Conservation (phyloP, 2,329 filamentous ascomycete species). For the Mariannaea elegans region DNA sequence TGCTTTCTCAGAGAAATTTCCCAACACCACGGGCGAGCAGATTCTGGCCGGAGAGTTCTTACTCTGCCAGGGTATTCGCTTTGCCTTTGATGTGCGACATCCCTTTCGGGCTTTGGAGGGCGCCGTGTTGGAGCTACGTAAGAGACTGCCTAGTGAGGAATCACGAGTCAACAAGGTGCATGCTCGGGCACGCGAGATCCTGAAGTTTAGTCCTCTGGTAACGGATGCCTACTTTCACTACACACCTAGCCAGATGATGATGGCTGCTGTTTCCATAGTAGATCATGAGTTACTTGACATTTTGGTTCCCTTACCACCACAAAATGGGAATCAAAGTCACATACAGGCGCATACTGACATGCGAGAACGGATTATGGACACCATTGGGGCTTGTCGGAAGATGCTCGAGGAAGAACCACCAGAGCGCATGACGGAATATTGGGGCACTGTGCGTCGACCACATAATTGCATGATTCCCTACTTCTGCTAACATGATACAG, state of each 20-base stretch:
- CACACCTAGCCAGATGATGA: slow-evolving; percentile 92
- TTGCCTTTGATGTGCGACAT: slow-evolving; percentile 92
- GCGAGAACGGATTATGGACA: slow-evolving; percentile 59
- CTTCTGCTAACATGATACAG: slow-evolving; percentile 42
- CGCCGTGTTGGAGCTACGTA: slow-evolving; percentile 81
- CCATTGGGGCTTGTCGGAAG: slow-evolving; percentile 60
- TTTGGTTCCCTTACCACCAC: slow-evolving; percentile 53
- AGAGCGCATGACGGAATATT: slow-evolving; percentile 63
- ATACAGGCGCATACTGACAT: slow-evolving; percentile 36
- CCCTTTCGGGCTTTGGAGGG: slow-evolving; percentile 90
- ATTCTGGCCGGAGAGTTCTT: slow-evolving; percentile 93
- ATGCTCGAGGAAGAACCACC: slow-evolving; percentile 67
- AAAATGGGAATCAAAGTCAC: slow-evolving; percentile 41
- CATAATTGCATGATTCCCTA: no score
- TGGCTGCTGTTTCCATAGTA: slow-evolving; percentile 79
- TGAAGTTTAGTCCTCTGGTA: slow-evolving; percentile 82
- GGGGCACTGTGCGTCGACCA: slow-evolving; percentile 56
- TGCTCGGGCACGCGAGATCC: slow-evolving; percentile 73
- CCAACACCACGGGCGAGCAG: slow-evolving; percentile 77
- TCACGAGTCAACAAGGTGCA: slow-evolving; percentile 69
- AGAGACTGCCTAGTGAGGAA: slow-evolving; percentile 69
- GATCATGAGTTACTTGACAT: slow-evolving; percentile 70
- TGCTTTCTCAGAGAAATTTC: slow-evolving; percentile 75
- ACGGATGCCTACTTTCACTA: slow-evolving; percentile 98
- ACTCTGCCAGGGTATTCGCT: slow-evolving; percentile 89